These are phyloP conservation scores for Chaetomium sp. DNA, from an alignment of 2,329 filamentous ascomycete species.

Conservation along the genomic window DNA sequence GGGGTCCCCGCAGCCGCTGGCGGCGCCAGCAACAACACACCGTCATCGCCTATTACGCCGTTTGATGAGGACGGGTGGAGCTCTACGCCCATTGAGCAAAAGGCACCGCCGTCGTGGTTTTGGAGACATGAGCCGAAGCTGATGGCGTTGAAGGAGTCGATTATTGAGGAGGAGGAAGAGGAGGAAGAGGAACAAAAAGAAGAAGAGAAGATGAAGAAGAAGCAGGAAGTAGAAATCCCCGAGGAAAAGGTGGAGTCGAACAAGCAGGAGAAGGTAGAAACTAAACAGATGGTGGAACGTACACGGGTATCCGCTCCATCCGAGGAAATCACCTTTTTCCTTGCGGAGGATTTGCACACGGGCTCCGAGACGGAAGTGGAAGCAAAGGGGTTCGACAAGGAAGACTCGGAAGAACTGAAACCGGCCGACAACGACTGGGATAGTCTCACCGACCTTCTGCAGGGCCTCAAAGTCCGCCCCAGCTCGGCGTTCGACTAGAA, in stretches of 20 bases:
- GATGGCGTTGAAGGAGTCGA: constrained; percentile 5
- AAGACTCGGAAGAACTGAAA: background rate
- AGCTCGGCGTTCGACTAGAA: constrained; percentile 8
- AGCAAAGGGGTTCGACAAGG: no score
- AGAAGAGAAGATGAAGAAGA: constrained; percentile 8
- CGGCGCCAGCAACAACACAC: constrained; percentile 18
- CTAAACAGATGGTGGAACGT: no score
- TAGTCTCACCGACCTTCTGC: constrained; percentile 11
- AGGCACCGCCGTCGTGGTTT: constrained; percentile 13
- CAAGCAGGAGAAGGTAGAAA: background rate
- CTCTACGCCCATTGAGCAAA: constrained; percentile 14
- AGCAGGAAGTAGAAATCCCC: no score
- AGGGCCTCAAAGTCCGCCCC: constrained; percentile 10
- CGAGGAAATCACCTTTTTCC: no score
- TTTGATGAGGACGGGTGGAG: constrained; percentile 21
- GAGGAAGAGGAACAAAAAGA: background rate
- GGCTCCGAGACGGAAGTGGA: no score
- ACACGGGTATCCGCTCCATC: no score
- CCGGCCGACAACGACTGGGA: constrained; percentile 6
- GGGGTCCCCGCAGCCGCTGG: constrained; percentile 1
- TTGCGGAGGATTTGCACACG: no score
- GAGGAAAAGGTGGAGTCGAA: background rate
- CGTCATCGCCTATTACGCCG: constrained; percentile 22
- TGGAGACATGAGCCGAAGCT: constrained; percentile 18
- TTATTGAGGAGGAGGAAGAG: constrained; percentile 10